phyloP scores from a whole-genome alignment of 208 protist species.

The Trypanosoma vivax region DNA sequence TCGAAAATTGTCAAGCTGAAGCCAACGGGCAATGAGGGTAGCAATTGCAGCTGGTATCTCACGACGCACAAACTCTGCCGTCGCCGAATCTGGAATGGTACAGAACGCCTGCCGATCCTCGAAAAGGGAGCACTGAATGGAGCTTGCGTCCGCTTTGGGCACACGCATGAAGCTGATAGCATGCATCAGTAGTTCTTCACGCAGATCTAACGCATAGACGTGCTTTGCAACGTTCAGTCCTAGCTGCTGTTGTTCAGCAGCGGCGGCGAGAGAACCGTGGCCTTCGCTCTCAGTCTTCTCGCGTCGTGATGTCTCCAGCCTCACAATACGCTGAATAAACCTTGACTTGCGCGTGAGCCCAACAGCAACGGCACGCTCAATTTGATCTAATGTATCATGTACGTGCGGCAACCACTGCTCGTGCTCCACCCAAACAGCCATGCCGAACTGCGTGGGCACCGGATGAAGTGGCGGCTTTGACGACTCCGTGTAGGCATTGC shows the following conservation, averaged over 20 bases:
- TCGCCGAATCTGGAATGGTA: constrained; percentile 19
- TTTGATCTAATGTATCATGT: constrained; percentile 35
- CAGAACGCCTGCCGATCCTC: constrained; percentile 48
- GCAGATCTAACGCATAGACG: constrained; percentile 36
- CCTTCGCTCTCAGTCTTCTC: not conserved
- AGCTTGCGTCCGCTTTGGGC: constrained; percentile 1
- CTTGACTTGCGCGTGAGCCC: not conserved
- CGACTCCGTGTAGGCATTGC: not conserved
- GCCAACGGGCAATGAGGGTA: constrained; percentile 34
- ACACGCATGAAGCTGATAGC: constrained; percentile 50
- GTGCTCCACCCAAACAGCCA: constrained; percentile 63
- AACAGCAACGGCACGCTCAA: constrained; percentile 27
- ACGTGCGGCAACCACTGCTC: constrained; percentile 31
- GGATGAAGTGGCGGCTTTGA: constrained; percentile 5
- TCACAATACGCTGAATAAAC: constrained; percentile 36
- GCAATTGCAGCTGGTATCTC: constrained; percentile 40
- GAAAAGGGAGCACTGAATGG: constrained; percentile 31
- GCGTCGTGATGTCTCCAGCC: constrained; percentile 12
- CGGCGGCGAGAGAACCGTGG: not conserved
- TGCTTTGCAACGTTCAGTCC: constrained; percentile 50
- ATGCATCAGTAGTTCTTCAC: constrained; percentile 41
- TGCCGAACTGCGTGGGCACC: constrained; percentile 35
- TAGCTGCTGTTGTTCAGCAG: constrained; percentile 42
- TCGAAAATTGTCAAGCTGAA: constrained; percentile 39
- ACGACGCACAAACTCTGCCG: constrained; percentile 8